phyloP scores from a whole-genome alignment of 2,329 filamentous ascomycete genomes.

The Pyrenophora tritici-repentis region DNA sequence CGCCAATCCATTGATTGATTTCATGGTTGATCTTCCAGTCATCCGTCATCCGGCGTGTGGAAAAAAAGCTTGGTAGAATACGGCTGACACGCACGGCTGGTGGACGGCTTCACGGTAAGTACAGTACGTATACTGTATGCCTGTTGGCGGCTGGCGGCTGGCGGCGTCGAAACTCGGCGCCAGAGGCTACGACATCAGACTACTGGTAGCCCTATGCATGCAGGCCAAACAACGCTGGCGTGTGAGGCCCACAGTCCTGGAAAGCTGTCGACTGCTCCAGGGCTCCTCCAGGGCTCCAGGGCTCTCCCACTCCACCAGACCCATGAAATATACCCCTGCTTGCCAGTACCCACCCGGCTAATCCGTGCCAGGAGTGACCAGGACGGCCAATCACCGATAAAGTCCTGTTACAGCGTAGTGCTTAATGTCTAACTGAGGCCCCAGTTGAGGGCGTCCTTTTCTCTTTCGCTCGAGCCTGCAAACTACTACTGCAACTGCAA shows the following conservation, averaged over 20 bases:
- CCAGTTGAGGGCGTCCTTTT: conserved; percentile 26
- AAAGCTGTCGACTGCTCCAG: neutral
- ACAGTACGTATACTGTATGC: neutral
- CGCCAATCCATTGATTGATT: conserved; percentile 25
- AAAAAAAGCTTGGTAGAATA: neutral
- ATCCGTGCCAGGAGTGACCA: conserved; percentile 26
- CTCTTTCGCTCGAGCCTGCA: conserved; percentile 24
- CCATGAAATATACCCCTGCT: conserved; percentile 15
- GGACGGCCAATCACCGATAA: conserved; percentile 32
- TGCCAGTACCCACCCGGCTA: conserved; percentile 24
- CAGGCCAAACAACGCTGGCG: conserved; percentile 9
- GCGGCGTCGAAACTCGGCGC: neutral
- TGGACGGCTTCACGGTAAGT: too few relatives aligned
- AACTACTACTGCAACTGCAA: conserved; percentile 18
- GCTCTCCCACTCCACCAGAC: neutral
- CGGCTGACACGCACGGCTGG: neutral
- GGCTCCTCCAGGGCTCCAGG: too few relatives aligned
- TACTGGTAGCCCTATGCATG: conserved; percentile 17
- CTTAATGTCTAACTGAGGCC: conserved; percentile 41
- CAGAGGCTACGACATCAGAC: neutral
- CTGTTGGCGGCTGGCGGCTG: too few relatives aligned
- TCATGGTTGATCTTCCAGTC: neutral
- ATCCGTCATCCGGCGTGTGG: conserved; percentile 8
- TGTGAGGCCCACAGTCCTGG: conserved; percentile 7
- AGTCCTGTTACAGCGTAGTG: conserved; percentile 26